phyloP scores from a whole-genome alignment of 495 filamentous ascomycete species.

The Podospora conica region DNA sequence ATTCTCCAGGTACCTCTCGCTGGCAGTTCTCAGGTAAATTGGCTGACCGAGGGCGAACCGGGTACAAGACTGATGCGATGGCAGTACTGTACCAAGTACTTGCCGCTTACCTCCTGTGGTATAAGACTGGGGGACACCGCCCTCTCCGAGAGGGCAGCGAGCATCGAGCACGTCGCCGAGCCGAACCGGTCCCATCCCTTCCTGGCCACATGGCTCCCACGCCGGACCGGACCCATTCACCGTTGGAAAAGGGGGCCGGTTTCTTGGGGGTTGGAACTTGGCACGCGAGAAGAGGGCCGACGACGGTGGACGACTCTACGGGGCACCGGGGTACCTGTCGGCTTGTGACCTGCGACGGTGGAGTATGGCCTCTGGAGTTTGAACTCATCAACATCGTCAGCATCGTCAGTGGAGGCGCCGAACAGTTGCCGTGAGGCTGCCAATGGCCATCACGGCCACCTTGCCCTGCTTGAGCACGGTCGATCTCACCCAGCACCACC shows the following conservation, averaged over 20 bases:
- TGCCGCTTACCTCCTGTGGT: background rate
- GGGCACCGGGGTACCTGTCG: too few species aligned
- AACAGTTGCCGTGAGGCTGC: background rate
- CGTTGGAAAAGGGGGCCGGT: background rate
- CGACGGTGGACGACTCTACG: background rate
- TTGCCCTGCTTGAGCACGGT: constrained; percentile 7
- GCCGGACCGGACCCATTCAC: background rate
- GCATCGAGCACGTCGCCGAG: background rate
- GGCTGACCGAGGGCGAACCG: constrained; percentile 2
- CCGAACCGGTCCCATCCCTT: background rate
- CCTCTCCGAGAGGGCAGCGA: background rate
- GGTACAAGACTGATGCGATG: constrained; percentile 4
- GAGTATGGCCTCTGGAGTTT: background rate
- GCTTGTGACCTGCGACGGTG: background rate
- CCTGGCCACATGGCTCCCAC: constrained; percentile 7
- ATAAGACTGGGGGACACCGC: background rate
- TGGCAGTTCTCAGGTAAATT: constrained; percentile 9
- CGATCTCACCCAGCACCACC: background rate
- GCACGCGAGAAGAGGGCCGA: background rate
- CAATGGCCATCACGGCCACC: background rate
- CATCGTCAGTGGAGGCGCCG: background rate
- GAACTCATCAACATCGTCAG: background rate
- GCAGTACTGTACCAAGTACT: background rate
- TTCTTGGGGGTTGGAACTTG: background rate
- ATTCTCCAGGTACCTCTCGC: constrained; percentile 1